Evolutionary conservation across 495 filamentous ascomycete species (phyloP).

Genomic region (Filosporella fistucella): DNA sequence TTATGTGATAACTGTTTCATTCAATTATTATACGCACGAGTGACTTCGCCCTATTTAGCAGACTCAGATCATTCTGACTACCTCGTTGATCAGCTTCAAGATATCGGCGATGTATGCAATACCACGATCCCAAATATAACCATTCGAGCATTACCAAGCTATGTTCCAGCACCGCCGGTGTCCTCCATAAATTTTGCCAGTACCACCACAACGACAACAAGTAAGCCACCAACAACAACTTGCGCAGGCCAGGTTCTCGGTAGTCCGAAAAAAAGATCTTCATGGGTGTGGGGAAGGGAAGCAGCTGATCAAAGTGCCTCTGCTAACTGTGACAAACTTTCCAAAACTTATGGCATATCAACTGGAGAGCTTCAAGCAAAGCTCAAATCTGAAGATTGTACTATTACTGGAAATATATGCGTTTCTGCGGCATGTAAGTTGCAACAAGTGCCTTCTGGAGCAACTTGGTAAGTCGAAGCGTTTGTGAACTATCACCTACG

Average conservation of each 20-base stretch:
- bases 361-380: not conserved
- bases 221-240: not conserved
- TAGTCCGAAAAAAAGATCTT: no score
- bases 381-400: not conserved
- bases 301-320: no score
- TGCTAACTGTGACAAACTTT: not conserved
- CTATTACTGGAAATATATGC: not conserved
- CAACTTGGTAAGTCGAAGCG: not conserved
- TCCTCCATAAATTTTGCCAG: not conserved
- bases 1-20: slow-evolving; percentile 1
- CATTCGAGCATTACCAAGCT: not conserved
- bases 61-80: not conserved
- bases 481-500: no score
- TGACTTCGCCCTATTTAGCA: not conserved
- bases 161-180: not conserved
- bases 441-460: not conserved
- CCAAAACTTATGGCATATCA: not conserved
- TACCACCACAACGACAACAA: not conserved
- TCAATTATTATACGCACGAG: not conserved
- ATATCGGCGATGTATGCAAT: slow-evolving; percentile 1
- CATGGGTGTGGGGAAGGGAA: no score
- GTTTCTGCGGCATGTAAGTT: not conserved
- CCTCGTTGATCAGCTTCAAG: not conserved
- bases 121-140: not conserved
- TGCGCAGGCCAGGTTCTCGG: not conserved